phyloP scores from a whole-genome alignment of 495 filamentous ascomycete genomes.

The Rostrohypoxylon terebratum region DNA sequence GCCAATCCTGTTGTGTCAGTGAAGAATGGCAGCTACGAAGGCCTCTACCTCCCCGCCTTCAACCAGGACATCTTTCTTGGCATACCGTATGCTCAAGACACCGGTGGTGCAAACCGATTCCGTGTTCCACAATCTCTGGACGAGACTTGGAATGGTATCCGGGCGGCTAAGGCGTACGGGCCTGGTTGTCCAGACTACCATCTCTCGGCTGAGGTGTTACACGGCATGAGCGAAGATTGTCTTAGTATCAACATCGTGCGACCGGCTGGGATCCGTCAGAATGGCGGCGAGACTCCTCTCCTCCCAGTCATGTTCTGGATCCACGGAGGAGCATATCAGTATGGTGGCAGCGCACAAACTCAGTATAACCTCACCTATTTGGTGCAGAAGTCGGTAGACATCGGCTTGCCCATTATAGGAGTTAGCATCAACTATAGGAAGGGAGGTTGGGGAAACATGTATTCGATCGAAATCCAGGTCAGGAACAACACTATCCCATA shows the following conservation, averaged over 20 bases:
- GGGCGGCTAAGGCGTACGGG: slow-evolving; percentile 59
- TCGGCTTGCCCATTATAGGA: slow-evolving; percentile 60
- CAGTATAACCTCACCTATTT: slow-evolving; percentile 60
- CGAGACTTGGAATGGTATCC: slow-evolving; percentile 56
- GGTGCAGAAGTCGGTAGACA: slow-evolving; percentile 57
- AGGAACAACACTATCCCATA: background rate
- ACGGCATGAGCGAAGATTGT: slow-evolving; percentile 72
- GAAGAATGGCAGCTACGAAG: slow-evolving; percentile 52
- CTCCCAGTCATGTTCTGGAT: slow-evolving; percentile 77
- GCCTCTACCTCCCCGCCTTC: slow-evolving; percentile 49
- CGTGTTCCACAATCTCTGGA: slow-evolving; percentile 67
- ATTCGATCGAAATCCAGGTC: slow-evolving; percentile 58
- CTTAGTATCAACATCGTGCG: slow-evolving; percentile 73
- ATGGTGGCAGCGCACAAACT: slow-evolving; percentile 67
- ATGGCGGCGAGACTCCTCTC: background rate
- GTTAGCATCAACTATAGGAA: slow-evolving; percentile 60
- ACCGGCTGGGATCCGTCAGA: slow-evolving; percentile 55
- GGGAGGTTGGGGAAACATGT: slow-evolving; percentile 61
- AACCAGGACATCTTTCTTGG: slow-evolving; percentile 68
- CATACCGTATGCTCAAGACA: slow-evolving; percentile 73
- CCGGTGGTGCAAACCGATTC: slow-evolving; percentile 68
- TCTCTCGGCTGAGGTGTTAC: slow-evolving; percentile 56
- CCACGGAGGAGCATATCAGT: slow-evolving; percentile 73
- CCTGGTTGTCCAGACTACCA: slow-evolving; percentile 65
- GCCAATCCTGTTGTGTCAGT: slow-evolving; percentile 38